Evolutionary conservation across 1,139 yeast genomes (phyloP).

Genomic region (Geotrichum fermentans): DNA sequence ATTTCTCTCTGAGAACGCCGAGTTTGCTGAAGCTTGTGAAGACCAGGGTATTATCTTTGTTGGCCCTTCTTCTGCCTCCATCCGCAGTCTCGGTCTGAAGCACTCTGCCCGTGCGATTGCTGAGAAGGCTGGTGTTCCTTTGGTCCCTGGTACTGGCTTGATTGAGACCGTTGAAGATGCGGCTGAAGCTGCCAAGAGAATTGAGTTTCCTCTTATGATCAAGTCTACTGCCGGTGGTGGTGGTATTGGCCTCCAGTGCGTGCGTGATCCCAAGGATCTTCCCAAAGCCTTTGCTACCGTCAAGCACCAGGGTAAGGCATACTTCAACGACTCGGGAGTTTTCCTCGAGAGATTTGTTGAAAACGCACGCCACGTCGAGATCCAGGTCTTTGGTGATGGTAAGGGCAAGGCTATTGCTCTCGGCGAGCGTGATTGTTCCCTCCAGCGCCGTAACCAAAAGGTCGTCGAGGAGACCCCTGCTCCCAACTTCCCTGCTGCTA

Average conservation of each 20-base stretch:
- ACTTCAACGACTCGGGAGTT: slow-evolving; percentile 93
- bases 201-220: slow-evolving; percentile 91
- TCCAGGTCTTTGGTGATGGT: slow-evolving; percentile 96
- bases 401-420: slow-evolving; percentile 83
- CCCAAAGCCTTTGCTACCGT: slow-evolving; percentile 83
- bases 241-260: slow-evolving; percentile 94
- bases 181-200: slow-evolving; percentile 61
- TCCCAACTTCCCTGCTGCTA: slow-evolving; percentile 77
- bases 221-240: slow-evolving; percentile 99
- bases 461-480: slow-evolving; percentile 97
- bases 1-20: slow-evolving; percentile 92
- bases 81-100: slow-evolving; percentile 83
- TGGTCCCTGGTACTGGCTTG: slow-evolving; percentile 91
- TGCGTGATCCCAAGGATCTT: slow-evolving; percentile 73
- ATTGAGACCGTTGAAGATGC: slow-evolving; percentile 71
- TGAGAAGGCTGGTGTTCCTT: slow-evolving; percentile 78
- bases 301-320: slow-evolving; percentile 86
- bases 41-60: slow-evolving; percentile 83
- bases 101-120: slow-evolving; percentile 97
- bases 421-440: slow-evolving; percentile 96
- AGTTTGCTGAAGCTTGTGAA: slow-evolving; percentile 82
- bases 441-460: slow-evolving; percentile 95
- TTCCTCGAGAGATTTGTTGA: slow-evolving; percentile 91
- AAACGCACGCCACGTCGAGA: slow-evolving; percentile 91
- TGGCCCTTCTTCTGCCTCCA: slow-evolving; percentile 93